A percentile compares a stretch with the other conserved stretches of the same genome.
phyloP scores from a whole-genome alignment of 164 flowering plant genomes.

The Aristolochia contorta region DNA sequence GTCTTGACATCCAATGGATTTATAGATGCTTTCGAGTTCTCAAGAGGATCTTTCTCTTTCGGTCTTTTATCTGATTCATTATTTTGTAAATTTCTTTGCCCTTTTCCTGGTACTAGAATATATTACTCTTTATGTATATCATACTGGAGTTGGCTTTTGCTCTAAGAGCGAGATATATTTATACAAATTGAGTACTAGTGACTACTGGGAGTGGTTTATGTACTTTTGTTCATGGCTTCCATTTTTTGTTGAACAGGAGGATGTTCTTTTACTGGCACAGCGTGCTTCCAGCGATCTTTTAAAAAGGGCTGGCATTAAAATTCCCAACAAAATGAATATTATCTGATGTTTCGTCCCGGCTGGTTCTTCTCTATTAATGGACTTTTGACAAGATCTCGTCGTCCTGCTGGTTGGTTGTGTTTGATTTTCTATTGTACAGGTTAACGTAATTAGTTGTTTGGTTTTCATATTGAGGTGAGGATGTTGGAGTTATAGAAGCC shows the following conservation, averaged over 20 bases:
- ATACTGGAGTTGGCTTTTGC: too few relatives aligned
- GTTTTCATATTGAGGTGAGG: slow-evolving; percentile 4
- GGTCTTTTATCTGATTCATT: neutral
- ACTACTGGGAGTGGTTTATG: too few relatives aligned
- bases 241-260: slow-evolving; percentile 29
- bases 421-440: neutral
- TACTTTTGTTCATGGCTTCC: neutral
- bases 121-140: too few relatives aligned
- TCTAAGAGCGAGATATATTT: too few relatives aligned
- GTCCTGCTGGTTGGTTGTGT: neutral
- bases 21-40: neutral
- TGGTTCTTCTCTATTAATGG: neutral
- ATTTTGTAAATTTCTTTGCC: too few relatives aligned
- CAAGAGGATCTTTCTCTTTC: too few relatives aligned
- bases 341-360: slow-evolving; percentile 13
- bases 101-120: too few relatives aligned
- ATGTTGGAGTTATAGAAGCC: slow-evolving; percentile 6
- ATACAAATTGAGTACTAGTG: too few relatives aligned
- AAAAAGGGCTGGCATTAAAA: slow-evolving; percentile 62
- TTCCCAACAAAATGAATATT: slow-evolving; percentile 67
- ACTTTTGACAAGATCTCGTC: neutral
- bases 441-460: neutral
- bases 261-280: slow-evolving; percentile 46
- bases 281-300: slow-evolving; percentile 52
- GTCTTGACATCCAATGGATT: neutral